Base-by-base conservation (phyloP, 148 eudicot species). In the Pharnaceum exiguum region DNA sequence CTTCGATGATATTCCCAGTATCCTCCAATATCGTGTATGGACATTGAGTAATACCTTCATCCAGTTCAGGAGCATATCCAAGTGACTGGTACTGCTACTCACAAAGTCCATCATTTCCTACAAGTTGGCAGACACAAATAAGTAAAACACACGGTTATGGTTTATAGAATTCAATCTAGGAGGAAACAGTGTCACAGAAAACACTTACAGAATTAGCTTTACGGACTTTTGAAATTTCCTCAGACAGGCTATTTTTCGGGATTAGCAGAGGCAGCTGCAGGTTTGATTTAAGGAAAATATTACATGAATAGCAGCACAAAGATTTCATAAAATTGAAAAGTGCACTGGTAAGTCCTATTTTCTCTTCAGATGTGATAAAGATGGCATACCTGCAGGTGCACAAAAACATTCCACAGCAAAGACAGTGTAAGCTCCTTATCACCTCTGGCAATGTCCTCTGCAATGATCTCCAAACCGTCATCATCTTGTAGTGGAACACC, bases 341-440 rank as follows among this genome's bases (percentile, higher is more conserved):
- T 48, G 39, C 13, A 52, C 29, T 13, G 15, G 21, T 7, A 40
- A 38, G 31, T 5, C 46, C 23, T 25, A 27, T 21, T 23, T 47
- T 3, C 12, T 40, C 23, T 24, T 18, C 19, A 32, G 12, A 15
- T 13, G 50, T 3, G 24, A 46, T 45, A 32, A 39, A 62, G 51
- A 55, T 53, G 46, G 51, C 63, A 18, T 49, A 85, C 98, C 98
- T 91, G 98, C 76, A 91, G 68, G 73, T 87, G 82, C 44, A 87
- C 84, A 71, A 91, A 91, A 59, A 85, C 72, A 62, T 87, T 87
- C 98, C 98, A 91, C 48, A 91, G 71, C 75, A 91, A 82, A 31
- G 98, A 75, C 57, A 91, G 65, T 55, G 78, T 73, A 49, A 82
- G 84, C 76, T 91, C 98, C 77, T 79, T 91, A 60, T 91, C 98